Conservation (phyloP, 805 yeast species). For the Starmerella stigmatis region DNA sequence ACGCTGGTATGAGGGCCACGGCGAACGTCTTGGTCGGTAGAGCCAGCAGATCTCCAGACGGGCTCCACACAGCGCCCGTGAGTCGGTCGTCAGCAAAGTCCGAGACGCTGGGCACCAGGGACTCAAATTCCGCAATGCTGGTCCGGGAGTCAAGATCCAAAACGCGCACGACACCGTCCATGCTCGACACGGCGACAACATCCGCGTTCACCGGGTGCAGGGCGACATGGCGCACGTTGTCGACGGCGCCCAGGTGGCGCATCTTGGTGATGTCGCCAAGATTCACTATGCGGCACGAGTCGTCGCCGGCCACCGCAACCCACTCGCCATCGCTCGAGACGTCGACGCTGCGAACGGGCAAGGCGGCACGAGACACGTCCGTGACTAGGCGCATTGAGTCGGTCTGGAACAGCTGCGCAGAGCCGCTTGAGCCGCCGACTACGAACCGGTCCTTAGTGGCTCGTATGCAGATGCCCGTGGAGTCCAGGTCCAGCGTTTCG, state of each 20-base stretch:
- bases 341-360: slow-evolving; percentile 30
- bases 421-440: slow-evolving; percentile 39
- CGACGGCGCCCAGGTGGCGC: slow-evolving; percentile 35
- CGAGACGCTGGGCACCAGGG: slow-evolving; percentile 26
- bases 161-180: slow-evolving; percentile 31
- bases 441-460: slow-evolving; percentile 29
- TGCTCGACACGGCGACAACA: slow-evolving; percentile 27
- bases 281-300: slow-evolving; percentile 27
- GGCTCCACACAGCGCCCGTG: slow-evolving; percentile 58
- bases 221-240: slow-evolving; percentile 41
- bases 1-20: slow-evolving; percentile 26
- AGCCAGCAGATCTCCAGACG: slow-evolving; percentile 58
- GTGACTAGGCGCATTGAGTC: slow-evolving; percentile 19
- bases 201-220: slow-evolving; percentile 28
- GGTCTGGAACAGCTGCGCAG: slow-evolving; percentile 27
- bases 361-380: slow-evolving; percentile 25
- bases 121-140: slow-evolving; percentile 24
- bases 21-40: slow-evolving; percentile 43
- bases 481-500: slow-evolving; percentile 27
- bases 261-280: slow-evolving; percentile 31
- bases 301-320: slow-evolving; percentile 32
- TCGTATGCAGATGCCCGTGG: slow-evolving; percentile 25
- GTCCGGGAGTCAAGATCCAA: slow-evolving; percentile 21
- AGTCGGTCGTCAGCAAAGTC: slow-evolving; percentile 35
- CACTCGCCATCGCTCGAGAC: slow-evolving; percentile 32